phyloP scores from a whole-genome alignment of 805 yeast genomes.

The Candida coleopterorum region DNA sequence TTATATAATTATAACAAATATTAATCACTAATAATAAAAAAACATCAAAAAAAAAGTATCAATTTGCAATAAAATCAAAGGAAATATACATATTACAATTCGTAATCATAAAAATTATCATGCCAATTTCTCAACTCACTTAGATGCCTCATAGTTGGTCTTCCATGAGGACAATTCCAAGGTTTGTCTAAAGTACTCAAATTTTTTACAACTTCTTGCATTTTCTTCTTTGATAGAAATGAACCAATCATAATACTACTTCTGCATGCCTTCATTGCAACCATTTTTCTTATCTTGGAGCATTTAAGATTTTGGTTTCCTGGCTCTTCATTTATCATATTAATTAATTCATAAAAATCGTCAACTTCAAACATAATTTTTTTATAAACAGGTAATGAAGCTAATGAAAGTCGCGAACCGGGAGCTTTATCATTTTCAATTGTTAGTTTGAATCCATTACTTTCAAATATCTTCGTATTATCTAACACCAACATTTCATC shows the following conservation, averaged over 20 bases:
- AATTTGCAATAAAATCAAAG: no score
- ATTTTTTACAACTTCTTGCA: slow-evolving; percentile 65
- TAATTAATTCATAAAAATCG: slow-evolving; percentile 76
- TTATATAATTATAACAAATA: no score
- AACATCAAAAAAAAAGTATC: no score
- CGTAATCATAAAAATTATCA: slow-evolving; percentile 14
- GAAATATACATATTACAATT: slow-evolving; percentile 1
- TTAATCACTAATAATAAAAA: no score
- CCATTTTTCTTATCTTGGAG: slow-evolving; percentile 74
- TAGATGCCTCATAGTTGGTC: slow-evolving; percentile 94
- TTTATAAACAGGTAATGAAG: slow-evolving; percentile 71
- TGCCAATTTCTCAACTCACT: slow-evolving; percentile 43
- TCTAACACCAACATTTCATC: slow-evolving; percentile 75
- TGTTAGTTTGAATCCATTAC: slow-evolving; percentile 71
- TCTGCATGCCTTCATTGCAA: slow-evolving; percentile 95
- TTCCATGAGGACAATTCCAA: slow-evolving; percentile 96
- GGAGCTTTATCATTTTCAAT: slow-evolving; percentile 48
- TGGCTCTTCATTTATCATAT: slow-evolving; percentile 36
- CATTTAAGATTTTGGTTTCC: slow-evolving; percentile 43
- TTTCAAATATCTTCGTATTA: slow-evolving; percentile 49
- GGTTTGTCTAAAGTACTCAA: slow-evolving; percentile 79
- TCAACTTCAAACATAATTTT: slow-evolving; percentile 57
- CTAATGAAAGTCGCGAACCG: slow-evolving; percentile 52
- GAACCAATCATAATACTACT: slow-evolving; percentile 92
- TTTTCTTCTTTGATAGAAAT: slow-evolving; percentile 50